A percentile compares a stretch with the other conserved stretches of the same genome.
Evolutionary conservation across 2,329 filamentous ascomycete species (phyloP).

Genomic region (Curvularia sp.): DNA sequence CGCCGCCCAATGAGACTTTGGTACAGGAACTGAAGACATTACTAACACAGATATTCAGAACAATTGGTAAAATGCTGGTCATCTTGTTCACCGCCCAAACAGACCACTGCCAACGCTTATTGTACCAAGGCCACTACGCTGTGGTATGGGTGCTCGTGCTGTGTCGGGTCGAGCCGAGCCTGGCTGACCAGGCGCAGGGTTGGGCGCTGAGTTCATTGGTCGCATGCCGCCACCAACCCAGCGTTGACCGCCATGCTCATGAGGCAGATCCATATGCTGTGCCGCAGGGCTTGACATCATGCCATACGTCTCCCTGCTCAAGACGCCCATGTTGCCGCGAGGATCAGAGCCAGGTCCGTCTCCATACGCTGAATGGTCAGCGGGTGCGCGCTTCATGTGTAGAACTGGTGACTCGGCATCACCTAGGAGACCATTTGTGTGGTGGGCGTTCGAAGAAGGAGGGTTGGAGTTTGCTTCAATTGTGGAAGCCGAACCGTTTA

Average conservation of each 20-base stretch:
- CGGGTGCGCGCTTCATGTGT: conserved; percentile 48
- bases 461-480: conserved; percentile 51
- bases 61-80: conserved; percentile 1
- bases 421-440: conserved; percentile 34
- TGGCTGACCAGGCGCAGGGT: conserved; percentile 21
- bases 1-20: conserved; percentile 6
- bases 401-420: conserved; percentile 49
- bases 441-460: conserved; percentile 43
- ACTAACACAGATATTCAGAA: conserved; percentile 15
- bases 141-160: conserved; percentile 33
- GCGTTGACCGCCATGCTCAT: conserved; percentile 37
- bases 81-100: conserved; percentile 38
- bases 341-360: conserved; percentile 39
- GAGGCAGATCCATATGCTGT: conserved; percentile 32
- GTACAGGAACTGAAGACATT: conserved; percentile 1
- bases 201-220: conserved; percentile 25
- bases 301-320: conserved; percentile 40
- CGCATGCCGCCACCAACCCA: conserved; percentile 33
- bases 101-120: conserved; percentile 43
- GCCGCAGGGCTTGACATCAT: conserved; percentile 42
- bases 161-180: conserved; percentile 32
- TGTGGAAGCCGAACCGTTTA: conserved; percentile 50
- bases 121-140: conserved; percentile 41
- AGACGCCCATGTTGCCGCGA: conserved; percentile 32
- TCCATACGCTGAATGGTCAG: conserved; percentile 33